These are phyloP conservation scores for Boechera stricta DNA, from an alignment of 345 rosid genomes.

Conservation along the genomic window DNA sequence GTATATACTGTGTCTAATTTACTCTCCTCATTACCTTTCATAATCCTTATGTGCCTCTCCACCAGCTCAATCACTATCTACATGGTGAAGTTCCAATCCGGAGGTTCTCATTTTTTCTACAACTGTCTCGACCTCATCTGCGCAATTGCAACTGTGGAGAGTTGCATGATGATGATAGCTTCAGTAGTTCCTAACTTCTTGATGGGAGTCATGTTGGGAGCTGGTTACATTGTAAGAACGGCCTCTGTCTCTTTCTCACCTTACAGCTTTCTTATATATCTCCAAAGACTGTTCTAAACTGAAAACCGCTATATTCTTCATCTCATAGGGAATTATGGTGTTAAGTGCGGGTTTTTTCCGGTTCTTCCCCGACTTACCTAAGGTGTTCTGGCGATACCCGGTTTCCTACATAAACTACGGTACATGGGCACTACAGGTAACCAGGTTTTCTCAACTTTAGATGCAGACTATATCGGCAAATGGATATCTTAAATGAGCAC, in stretches of 20 bases:
- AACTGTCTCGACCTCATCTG: constrained; percentile 66
- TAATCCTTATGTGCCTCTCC: constrained; percentile 56
- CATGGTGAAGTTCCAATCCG: constrained; percentile 68
- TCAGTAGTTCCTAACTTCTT: constrained; percentile 78
- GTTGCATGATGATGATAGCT: constrained; percentile 90
- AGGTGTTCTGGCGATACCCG: constrained; percentile 78
- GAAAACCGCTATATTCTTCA: not conserved
- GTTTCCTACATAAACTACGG: constrained; percentile 72
- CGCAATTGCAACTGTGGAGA: constrained; percentile 72
- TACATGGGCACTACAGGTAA: constrained; percentile 86
- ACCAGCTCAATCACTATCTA: constrained; percentile 59
- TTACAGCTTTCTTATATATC: not conserved
- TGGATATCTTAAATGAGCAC: constrained; percentile 15
- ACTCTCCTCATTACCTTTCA: constrained; percentile 71
- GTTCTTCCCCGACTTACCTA: constrained; percentile 73
- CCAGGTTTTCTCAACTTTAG: constrained; percentile 6
- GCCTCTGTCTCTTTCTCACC: constrained; percentile 27
- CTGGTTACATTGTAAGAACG: constrained; percentile 77
- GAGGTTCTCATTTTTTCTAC: constrained; percentile 57
- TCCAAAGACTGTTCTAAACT: constrained; percentile 1
- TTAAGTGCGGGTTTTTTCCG: constrained; percentile 87
- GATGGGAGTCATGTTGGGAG: constrained; percentile 74
- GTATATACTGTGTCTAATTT: constrained; percentile 74
- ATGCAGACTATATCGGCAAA: constrained; percentile 8
- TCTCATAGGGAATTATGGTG: constrained; percentile 69